Evolutionary conservation across 257 asterid species (phyloP), one percentile per base, ranked within the genome.

Genomic region (Plantago major): DNA sequence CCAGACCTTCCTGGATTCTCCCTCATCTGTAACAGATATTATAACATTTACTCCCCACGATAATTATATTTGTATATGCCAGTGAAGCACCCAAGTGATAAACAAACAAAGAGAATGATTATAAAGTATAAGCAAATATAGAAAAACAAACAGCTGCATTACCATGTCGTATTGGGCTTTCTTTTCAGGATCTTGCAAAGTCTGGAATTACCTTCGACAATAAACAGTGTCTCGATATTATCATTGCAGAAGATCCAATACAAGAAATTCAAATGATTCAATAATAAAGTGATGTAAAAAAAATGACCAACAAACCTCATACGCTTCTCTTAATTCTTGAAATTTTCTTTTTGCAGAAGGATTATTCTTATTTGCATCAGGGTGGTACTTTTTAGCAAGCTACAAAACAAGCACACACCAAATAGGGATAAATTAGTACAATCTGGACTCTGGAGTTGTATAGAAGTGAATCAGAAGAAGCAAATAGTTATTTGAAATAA

Each of bases 351-450:
- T 89, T 13, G 97, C 90, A 22, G 90, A 79, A 54, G 95, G 89
- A 69, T 77, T 92, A 65, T 78, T 82, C 84, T 69, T 92, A 75
- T 89, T 88, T 50, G 97, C 90, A 80, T 92, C 98, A 55, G 98
- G 98, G 67, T 92, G 98, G 73, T 78, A 81, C 84, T 89, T 86
- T 79, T 88, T 92, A 8, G 95, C 98, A 64, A 92, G 97, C 98
- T 92, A 72, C 78, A 73, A 55, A 51, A 57, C 53, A 62, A 16
- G n/a, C 26, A 28, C 26, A 28, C 16, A 51, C 5, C 42, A 38
- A 55, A 55, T 22, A 46, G 64, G 10, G 12, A 46, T 42, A 30
- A 11, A 55, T 46, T 6, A 46, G 46, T 38, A 37, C 3, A 28
- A 51, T 26, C 15, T 17, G 42, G 16, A n/a, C n/a, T n/a, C n/a